Evolutionary conservation across 164 flowering plant genomes (phyloP).

Genomic region (Euptelea pleiosperma): DNA sequence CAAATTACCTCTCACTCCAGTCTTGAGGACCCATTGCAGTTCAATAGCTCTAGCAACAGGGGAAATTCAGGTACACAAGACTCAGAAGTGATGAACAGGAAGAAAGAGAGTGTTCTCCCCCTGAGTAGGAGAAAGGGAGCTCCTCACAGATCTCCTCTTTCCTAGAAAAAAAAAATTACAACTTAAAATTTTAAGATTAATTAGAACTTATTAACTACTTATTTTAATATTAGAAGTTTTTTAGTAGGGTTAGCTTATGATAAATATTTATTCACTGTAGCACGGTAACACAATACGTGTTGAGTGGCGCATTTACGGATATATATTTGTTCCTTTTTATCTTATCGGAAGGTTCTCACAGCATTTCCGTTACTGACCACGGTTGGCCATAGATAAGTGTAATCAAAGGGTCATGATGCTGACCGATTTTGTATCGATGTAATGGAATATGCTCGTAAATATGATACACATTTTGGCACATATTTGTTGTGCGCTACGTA

Average conservation of each 20-base stretch:
- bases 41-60: slow-evolving; percentile 33
- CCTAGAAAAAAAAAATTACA: no score
- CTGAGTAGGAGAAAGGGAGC: slow-evolving; percentile 77
- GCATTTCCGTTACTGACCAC: slow-evolving; percentile 33
- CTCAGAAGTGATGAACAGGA: slow-evolving; percentile 26
- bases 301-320: background rate
- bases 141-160: slow-evolving; percentile 87
- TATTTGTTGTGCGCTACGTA: no score
- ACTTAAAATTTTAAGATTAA: background rate
- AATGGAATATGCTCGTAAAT: slow-evolving; percentile 31
- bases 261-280: background rate
- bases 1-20: slow-evolving; percentile 41
- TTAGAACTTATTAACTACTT: background rate
- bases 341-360: slow-evolving; percentile 10
- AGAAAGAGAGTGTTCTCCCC: slow-evolving; percentile 40
- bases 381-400: slow-evolving; percentile 30
- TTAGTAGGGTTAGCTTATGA: slow-evolving; percentile 9
- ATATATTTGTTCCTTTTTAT: background rate
- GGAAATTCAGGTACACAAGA: slow-evolving; percentile 28
- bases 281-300: background rate
- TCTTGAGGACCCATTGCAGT: slow-evolving; percentile 36
- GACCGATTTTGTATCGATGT: slow-evolving; percentile 40
- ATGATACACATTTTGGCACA: no score
- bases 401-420: no score
- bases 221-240: background rate